Percentiles rank a stretch among this genome's conserved stretches.
These are phyloP conservation scores for Suillus discolor DNA, from an alignment of 768 basidiomycete genomes.

Conservation along the genomic window DNA sequence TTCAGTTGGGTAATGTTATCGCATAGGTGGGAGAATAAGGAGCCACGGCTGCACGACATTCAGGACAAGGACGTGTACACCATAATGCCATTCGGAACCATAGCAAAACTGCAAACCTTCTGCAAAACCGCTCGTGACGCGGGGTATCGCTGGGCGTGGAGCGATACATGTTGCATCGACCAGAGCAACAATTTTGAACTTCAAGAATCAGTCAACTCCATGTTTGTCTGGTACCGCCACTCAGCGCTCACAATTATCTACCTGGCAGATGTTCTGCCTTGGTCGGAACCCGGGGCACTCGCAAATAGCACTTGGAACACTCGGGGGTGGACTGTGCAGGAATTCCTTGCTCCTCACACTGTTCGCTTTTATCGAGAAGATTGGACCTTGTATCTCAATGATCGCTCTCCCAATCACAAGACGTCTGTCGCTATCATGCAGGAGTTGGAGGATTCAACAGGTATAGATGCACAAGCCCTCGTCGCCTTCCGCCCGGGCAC, in stretches of 20 bases:
- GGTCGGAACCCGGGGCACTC: too few species aligned
- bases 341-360: neutral
- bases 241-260: too few species aligned
- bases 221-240: too few species aligned
- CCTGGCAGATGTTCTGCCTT: too few species aligned
- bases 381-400: neutral
- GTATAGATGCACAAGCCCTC: neutral
- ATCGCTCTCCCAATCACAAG: neutral
- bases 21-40: neutral
- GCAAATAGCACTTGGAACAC: neutral
- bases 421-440: neutral
- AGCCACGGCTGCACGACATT: neutral
- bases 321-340: neutral
- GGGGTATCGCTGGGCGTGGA: neutral
- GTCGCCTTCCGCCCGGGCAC: neutral
- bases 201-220: too few species aligned
- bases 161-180: too few species aligned
- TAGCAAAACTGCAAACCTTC: neutral
- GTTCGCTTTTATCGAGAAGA: neutral
- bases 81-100: neutral
- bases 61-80: neutral
- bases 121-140: neutral
- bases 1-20: neutral
- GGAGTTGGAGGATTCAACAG: neutral
- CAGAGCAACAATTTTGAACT: too few species aligned